These are phyloP conservation scores for Asterionellopsis glacialis DNA, from an alignment of 108 stramenopile species.

Conservation along the genomic window DNA sequence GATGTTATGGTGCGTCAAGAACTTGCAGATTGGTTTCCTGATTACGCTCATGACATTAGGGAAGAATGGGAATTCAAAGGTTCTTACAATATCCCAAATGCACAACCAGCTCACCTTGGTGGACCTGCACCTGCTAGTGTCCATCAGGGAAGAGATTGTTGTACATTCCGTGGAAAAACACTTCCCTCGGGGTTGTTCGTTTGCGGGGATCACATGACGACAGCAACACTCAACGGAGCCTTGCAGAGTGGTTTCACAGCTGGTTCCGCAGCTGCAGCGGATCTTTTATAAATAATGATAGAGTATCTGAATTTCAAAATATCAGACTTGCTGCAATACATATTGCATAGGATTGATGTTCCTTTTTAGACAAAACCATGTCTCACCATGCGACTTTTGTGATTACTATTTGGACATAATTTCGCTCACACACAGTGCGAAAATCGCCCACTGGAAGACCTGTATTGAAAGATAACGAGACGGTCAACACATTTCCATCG, in stretches of 20 bases:
- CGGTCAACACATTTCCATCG: too few relatives aligned
- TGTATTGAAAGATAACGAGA: too few relatives aligned
- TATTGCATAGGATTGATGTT: too few relatives aligned
- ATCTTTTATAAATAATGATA: not conserved
- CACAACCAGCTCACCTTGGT: constrained; percentile 69
- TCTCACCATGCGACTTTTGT: too few relatives aligned
- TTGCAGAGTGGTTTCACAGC: constrained; percentile 75
- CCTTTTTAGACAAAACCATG: too few relatives aligned
- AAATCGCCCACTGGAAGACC: too few relatives aligned
- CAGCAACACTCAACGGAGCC: constrained; percentile 86
- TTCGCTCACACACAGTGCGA: too few relatives aligned
- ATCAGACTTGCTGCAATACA: too few relatives aligned
- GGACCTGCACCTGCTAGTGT: constrained; percentile 48
- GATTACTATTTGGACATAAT: too few relatives aligned
- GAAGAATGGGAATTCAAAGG: constrained; percentile 58
- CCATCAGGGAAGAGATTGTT: constrained; percentile 62
- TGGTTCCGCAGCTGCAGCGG: constrained; percentile 42
- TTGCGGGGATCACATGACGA: constrained; percentile 85
- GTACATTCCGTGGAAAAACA: constrained; percentile 30
- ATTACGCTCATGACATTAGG: constrained; percentile 36
- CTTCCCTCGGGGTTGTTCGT: constrained; percentile 68
- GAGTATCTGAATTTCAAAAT: too few relatives aligned
- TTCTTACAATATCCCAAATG: constrained; percentile 59
- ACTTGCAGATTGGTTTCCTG: constrained; percentile 61
- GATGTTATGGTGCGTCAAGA: constrained; percentile 59